A percentile compares a stretch with the other conserved stretches of the same genome.
phyloP scores from a whole-genome alignment of 306 rosid genomes.

The Morella rubra region DNA sequence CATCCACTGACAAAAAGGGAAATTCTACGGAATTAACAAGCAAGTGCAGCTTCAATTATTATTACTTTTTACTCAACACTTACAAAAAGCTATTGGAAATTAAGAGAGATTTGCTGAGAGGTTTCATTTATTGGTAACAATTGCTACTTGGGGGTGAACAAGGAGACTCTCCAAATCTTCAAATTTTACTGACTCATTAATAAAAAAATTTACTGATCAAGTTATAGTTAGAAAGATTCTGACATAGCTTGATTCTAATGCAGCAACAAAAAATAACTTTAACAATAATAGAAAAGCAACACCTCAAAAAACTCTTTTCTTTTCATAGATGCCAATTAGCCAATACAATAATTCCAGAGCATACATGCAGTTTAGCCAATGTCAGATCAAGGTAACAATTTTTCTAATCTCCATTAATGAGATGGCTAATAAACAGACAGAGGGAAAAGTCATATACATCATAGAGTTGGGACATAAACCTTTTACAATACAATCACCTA shows the following conservation, averaged over 20 bases:
- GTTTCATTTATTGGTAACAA: not conserved
- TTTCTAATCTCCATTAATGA: not conserved
- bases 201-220: not conserved
- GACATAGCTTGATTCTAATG: not conserved
- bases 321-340: not conserved
- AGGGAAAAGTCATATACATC: no score
- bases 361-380: not conserved
- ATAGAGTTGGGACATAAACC: no score
- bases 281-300: not conserved
- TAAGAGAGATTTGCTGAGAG: not conserved
- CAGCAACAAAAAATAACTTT: not conserved
- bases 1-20: not conserved
- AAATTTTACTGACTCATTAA: no score
- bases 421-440: not conserved
- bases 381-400: no score
- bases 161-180: no score
- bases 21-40: not conserved
- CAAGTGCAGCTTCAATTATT: not conserved
- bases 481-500: not conserved
- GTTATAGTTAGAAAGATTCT: not conserved
- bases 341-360: not conserved
- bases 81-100: not conserved
- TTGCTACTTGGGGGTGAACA: no score
- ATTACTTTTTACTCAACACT: not conserved
- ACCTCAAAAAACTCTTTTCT: not conserved